Evolutionary conservation across 2,329 filamentous ascomycete species (phyloP).

Genomic region (Fusarium foetens): DNA sequence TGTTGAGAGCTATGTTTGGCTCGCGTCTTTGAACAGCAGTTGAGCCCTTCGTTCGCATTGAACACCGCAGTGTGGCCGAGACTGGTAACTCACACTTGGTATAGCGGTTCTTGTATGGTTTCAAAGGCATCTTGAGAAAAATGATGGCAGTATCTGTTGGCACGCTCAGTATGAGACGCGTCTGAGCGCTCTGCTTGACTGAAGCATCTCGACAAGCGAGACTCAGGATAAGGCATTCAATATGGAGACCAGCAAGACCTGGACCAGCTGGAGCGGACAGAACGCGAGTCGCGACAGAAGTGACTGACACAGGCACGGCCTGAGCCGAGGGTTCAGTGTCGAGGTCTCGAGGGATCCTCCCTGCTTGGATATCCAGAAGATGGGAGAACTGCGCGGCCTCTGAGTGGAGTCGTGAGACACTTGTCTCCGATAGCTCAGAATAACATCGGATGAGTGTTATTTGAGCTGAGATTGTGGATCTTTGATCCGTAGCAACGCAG

Average conservation of each 20-base stretch:
- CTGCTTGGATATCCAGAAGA: slow-evolving; percentile 28
- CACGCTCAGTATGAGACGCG: neutral
- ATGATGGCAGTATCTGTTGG: neutral
- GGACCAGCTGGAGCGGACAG: slow-evolving; percentile 15
- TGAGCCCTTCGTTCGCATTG: slow-evolving; percentile 13
- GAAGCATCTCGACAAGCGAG: slow-evolving; percentile 11
- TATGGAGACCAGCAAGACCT: slow-evolving; percentile 6
- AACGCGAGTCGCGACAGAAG: slow-evolving; percentile 14
- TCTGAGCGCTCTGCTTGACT: slow-evolving; percentile 5
- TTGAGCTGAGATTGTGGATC: slow-evolving; percentile 25
- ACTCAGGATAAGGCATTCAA: slow-evolving; percentile 19
- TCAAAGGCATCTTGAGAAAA: neutral
- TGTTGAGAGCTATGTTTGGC: slow-evolving; percentile 7
- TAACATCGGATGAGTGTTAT: slow-evolving; percentile 16
- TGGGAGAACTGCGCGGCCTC: slow-evolving; percentile 22
- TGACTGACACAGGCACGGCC: slow-evolving; percentile 14
- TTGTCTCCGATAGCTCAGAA: slow-evolving; percentile 40
- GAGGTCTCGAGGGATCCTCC: slow-evolving; percentile 31
- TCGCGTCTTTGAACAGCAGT: neutral
- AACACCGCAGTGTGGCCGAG: slow-evolving; percentile 28
- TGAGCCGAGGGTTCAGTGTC: slow-evolving; percentile 5
- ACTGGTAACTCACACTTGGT: slow-evolving; percentile 13
- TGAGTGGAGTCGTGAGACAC: slow-evolving; percentile 42
- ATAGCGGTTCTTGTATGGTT: neutral
- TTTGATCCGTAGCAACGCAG: slow-evolving; percentile 32